Base-by-base conservation (phyloP, 768 basidiomycete species). In the Leccinum pellstonianum region DNA sequence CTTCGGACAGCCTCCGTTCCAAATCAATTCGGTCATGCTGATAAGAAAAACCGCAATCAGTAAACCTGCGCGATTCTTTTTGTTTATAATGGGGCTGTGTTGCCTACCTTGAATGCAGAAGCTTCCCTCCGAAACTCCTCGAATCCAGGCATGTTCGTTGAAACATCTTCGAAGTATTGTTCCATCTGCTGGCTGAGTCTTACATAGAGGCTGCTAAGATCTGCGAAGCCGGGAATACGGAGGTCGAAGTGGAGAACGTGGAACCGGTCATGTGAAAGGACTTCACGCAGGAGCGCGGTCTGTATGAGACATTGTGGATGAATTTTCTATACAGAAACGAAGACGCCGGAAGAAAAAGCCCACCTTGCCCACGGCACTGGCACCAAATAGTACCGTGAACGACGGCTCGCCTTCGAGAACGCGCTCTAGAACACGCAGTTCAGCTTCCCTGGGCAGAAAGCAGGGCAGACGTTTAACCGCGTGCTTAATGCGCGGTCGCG, bases 211-310 rank as follows among this genome's bases (percentile, higher is more conserved):
- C 91, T 92, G 1, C 83, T 75, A 11, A 93, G 77, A 67, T 93
- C 91, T 3, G 90, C 90, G 66, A 93, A 93, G 0, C 90, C 91
- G 3, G 91, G 83, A 52, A 93, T 91, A 5, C 91, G 85, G 47
- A 94, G 79, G 71, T 93, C 91, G 64, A 93, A 90, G 67, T 91
- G 88, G 52, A 93, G 80, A 56, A 93, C 89, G 74, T 91, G 89
- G 68, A 88, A 93, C 53, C 77, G 77, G 10, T 85, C 80, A 19
- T 79, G 77, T 11, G 84, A 85, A 25, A 94, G 83, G 27, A 93
- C 84, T 73, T 93, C 88, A 49, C 91, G 82, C 12, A 93, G 78
- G 8, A 94, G 81, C 0, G 88, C 85, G 5, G 92, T 94, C 86
- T 91, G 65, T 49, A 56, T 37, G 33, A 35, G 41, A 27, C 41